Evolutionary conservation across 768 basidiomycete genomes (phyloP), one percentile per base, ranked within the genome.

Genomic region (Termitomyces sp.): DNA sequence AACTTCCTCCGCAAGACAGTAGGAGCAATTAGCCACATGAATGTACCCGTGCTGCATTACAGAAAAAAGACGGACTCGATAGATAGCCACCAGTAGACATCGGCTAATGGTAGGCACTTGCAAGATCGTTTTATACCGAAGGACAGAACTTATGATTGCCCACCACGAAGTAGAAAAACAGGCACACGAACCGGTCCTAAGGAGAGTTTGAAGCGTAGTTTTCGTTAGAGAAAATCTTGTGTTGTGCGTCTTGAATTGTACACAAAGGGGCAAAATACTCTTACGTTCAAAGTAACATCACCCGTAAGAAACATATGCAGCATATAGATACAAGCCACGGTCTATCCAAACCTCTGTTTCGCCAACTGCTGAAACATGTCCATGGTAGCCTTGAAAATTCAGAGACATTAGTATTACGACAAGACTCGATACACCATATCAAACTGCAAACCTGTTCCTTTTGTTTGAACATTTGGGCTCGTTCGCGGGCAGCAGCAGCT

Each of bases 291-390:
- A 40, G 36, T 28, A 13, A 28, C 24, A 28, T 18, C 5, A 18
- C 13, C 26, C 40, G 7, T 12, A 22, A 28, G 22, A n/a, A 16
- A 18, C 12, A 12, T 13, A 14, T 32, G 22, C 12, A 20, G 20
- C n/a, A 20, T 2, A 47, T 26, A 28, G 3, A 38, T 38, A 48
- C 38, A 43, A 20, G 36, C 40, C 6, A 26, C 16, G 13, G 16
- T 30, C 30, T 57, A 58, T 42, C 58, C 58, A n/a, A 58, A 58
- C 49, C 58, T 54, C 28, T 58, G 58, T n/a, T 58, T 58, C 22
- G 58, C 94, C 68, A 96, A 74, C 63, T 88, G 85, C 72, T 90
- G 90, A 72, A 97, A 94, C 93, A 94, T 95, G 57, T 92, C 92
- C 92, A 98, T 98, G 0, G 93, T 97, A 18, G 86, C 90, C 77